Evolutionary conservation across 2,329 filamentous ascomycete genomes (phyloP).

Genomic region (Pseudogymnoascus sp.): DNA sequence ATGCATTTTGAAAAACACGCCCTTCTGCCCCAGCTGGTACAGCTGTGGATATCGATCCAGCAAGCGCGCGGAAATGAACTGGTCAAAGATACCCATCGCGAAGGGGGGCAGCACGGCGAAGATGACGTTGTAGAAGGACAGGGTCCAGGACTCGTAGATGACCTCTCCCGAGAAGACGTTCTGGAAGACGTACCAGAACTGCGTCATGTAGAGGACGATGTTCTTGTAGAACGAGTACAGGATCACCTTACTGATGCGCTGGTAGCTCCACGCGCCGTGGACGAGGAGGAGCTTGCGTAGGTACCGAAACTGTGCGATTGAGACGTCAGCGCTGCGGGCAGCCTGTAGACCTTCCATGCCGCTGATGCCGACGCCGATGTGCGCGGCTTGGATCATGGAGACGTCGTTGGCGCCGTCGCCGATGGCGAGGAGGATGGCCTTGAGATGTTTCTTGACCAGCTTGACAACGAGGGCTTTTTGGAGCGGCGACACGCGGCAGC

Average conservation of each 20-base stretch:
- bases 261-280: conserved; percentile 95
- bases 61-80: conserved; percentile 89
- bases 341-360: conserved; percentile 95
- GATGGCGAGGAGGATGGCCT: conserved; percentile 87
- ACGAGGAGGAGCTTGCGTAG: conserved; percentile 89
- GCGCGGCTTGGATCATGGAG: conserved; percentile 99
- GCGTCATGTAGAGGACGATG: conserved; percentile 95
- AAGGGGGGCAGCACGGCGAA: conserved; percentile 92
- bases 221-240: conserved; percentile 99
- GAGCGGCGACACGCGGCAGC: conserved; percentile 90
- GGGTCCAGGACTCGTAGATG: conserved; percentile 97
- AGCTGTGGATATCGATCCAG: conserved; percentile 94
- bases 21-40: conserved; percentile 86
- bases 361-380: conserved; percentile 95
- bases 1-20: conserved; percentile 85
- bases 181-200: conserved; percentile 99
- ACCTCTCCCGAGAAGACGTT: conserved; percentile 96
- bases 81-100: conserved; percentile 91
- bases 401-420: conserved; percentile 98
- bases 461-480: conserved; percentile 98
- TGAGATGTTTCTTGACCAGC: conserved; percentile 84
- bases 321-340: conserved; percentile 88
- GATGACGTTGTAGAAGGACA: conserved; percentile 99
- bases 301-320: conserved; percentile 92
- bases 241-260: conserved; percentile 93